phyloP scores from a whole-genome alignment of 1,284 basidiomycete species.

The Sphagnurus paluster region DNA sequence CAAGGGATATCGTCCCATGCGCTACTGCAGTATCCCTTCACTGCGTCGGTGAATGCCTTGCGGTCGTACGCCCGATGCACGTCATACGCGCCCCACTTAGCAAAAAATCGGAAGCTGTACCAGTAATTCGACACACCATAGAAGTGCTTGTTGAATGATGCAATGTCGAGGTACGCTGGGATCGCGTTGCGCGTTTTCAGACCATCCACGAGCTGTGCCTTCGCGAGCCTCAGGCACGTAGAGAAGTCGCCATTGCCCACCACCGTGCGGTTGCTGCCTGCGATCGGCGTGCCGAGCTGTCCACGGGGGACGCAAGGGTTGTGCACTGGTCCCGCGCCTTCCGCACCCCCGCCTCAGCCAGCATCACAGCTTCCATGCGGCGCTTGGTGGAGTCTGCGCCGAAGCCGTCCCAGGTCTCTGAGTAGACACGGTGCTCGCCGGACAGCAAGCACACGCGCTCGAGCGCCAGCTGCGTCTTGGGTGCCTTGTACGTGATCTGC shows the following conservation, averaged over 20 bases:
- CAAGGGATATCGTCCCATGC: constrained; percentile 6
- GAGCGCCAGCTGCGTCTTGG: constrained; percentile 26
- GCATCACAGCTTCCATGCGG: background rate
- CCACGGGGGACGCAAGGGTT: constrained; percentile 12
- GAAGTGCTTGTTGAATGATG: constrained; percentile 13
- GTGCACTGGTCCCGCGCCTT: background rate
- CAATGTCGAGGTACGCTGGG: constrained; percentile 16
- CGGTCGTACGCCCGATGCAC: constrained; percentile 7
- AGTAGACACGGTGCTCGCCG: constrained; percentile 5
- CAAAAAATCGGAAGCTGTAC: constrained; percentile 15
- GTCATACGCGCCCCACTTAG: constrained; percentile 15
- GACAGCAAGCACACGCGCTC: constrained; percentile 1
- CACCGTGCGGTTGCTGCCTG: background rate
- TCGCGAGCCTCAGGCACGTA: constrained; percentile 6
- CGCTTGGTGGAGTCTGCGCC: constrained; percentile 1
- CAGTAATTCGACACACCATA: constrained; percentile 10
- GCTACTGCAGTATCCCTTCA: constrained; percentile 11
- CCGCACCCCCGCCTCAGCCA: background rate
- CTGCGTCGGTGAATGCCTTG: constrained; percentile 8
- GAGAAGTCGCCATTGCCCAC: constrained; percentile 12
- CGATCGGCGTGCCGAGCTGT: background rate
- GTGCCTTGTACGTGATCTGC: constrained; percentile 10
- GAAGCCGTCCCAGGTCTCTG: constrained; percentile 7
- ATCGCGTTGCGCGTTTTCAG: constrained; percentile 8
- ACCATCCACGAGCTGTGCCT: constrained; percentile 4